A percentile compares a stretch with the other conserved stretches of the same genome.
These are phyloP conservation scores for Aureobasidium subglaciale DNA, from an alignment of 2,329 filamentous ascomycete genomes.

Conservation along the genomic window DNA sequence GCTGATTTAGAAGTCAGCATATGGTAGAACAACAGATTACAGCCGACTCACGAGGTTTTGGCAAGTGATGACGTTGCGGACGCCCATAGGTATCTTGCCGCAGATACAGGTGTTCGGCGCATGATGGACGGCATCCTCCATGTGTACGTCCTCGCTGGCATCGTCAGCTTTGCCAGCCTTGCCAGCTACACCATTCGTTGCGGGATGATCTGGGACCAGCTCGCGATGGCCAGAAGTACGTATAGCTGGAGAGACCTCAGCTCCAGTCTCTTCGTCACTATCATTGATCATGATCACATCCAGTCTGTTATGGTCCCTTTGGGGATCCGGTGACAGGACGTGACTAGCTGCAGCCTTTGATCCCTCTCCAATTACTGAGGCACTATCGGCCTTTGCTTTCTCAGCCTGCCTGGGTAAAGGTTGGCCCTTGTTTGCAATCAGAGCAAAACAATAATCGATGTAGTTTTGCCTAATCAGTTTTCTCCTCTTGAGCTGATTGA, in stretches of 20 bases:
- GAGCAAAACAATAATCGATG: conserved; percentile 17
- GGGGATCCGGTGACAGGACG: not conserved
- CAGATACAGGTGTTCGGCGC: conserved; percentile 16
- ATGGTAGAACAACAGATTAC: not conserved
- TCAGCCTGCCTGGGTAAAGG: not conserved
- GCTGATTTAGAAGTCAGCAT: not conserved
- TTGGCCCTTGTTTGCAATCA: not conserved
- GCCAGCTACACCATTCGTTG: too few species aligned
- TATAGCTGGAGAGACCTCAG: conserved; percentile 8
- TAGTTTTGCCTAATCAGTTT: conserved; percentile 24
- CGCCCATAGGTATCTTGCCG: conserved; percentile 14
- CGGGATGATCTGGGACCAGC: not conserved
- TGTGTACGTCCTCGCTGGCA: too few species aligned
- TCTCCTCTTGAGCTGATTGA: conserved; percentile 27
- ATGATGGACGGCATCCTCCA: too few species aligned
- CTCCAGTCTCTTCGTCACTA: not conserved
- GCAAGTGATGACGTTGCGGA: conserved; percentile 19
- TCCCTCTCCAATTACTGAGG: not conserved
- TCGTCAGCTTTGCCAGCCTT: too few species aligned
- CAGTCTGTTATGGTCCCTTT: not conserved
- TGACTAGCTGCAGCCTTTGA: not conserved
- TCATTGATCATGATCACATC: conserved; percentile 6
- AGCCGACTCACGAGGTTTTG: conserved; percentile 19
- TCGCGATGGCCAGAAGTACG: too few species aligned
- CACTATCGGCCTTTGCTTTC: not conserved